Base-by-base conservation (phyloP, 2,329 filamentous ascomycete genomes). In the Sporothrix mexicana region DNA sequence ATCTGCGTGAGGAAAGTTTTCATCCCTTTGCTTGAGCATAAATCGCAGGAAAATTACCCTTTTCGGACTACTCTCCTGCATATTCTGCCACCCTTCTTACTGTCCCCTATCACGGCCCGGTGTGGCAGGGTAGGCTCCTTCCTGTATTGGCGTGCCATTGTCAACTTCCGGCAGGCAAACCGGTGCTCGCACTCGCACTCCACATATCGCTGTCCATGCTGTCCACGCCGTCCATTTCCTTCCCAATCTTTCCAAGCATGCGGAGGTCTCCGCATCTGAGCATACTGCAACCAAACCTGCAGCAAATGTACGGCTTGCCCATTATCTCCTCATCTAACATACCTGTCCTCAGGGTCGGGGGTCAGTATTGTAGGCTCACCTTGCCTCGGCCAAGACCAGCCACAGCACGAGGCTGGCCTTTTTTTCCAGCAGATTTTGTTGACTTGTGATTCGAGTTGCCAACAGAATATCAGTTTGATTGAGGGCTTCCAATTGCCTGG, bases 61-160 rank as follows among this genome's bases (percentile, higher is more conserved):
- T 25, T 47, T 66, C 41, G 61, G 61, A 20, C 12, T 47, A 25
- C 61, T 12, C 61, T 64, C 17, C 57, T 17, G 9, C 15, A 10
- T 36, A n/a, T 43, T 41, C 57, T 53, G 8, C 20, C 23, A 23
- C 51, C 47, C 47, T 4, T 8, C 30, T 41, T 66, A 7, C 30
- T 36, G 30, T 36, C 30, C 61, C 61, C 61, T 66, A 66, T 66
- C 61, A 25, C 61, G 6, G 12, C 41, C 41, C 13, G 20, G 41
- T 62, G 30, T 36, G 53, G 23, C 30, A 66, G 61, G 53, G 23
- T 25, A 66, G 61, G n/a, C 61, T 66, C 61, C 61, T 66, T 66
- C 41, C 61, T 66, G 61, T 66, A 25, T 66, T 47, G 61, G 61
- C n/a, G n/a, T 66, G n/a, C 4, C 13, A 5, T 43, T 15, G 5